Conservation (phyloP, 2,329 filamentous ascomycete species). For the Xylaria arbuscula region DNA sequence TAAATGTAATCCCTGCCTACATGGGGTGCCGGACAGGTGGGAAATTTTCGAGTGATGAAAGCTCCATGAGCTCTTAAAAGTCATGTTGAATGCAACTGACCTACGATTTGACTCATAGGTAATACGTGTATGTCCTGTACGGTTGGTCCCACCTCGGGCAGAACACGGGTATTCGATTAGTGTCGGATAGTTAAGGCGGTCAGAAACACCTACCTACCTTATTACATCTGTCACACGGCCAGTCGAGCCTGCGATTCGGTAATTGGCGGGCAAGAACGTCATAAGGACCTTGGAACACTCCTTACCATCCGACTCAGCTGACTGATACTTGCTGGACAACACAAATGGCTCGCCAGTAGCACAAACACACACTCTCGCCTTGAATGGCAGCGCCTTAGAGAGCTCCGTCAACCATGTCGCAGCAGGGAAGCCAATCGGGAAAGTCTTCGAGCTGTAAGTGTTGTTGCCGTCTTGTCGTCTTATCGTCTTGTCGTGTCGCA, state of each 20-base stretch:
- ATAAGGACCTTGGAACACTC: conserved; percentile 3
- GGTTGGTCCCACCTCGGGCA: background rate
- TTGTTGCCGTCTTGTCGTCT: too few species aligned
- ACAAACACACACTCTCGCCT: conserved; percentile 21
- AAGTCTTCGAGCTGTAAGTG: conserved; percentile 47
- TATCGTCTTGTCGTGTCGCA: too few species aligned
- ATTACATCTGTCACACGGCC: background rate
- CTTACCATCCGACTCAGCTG: conserved; percentile 20
- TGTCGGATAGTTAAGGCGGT: background rate
- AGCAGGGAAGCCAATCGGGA: conserved; percentile 33
- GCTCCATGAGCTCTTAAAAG: conserved; percentile 1
- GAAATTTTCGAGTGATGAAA: conserved; percentile 26
- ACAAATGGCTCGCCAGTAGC: conserved; percentile 34
- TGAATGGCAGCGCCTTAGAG: conserved; percentile 22
- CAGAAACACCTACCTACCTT: background rate
- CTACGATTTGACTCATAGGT: conserved; percentile 1
- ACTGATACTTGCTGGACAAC: conserved; percentile 8
- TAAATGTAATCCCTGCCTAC: conserved; percentile 25
- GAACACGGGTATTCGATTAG: background rate
- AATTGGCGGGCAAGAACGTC: conserved; percentile 12
- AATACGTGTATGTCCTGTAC: background rate
- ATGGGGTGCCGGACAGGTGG: conserved; percentile 22
- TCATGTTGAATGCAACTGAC: background rate
- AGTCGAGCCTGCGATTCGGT: background rate
- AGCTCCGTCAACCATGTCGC: conserved; percentile 43